Evolutionary conservation across 1,139 yeast genomes (phyloP).

Genomic region (Hyphopichia buzzinii): DNA sequence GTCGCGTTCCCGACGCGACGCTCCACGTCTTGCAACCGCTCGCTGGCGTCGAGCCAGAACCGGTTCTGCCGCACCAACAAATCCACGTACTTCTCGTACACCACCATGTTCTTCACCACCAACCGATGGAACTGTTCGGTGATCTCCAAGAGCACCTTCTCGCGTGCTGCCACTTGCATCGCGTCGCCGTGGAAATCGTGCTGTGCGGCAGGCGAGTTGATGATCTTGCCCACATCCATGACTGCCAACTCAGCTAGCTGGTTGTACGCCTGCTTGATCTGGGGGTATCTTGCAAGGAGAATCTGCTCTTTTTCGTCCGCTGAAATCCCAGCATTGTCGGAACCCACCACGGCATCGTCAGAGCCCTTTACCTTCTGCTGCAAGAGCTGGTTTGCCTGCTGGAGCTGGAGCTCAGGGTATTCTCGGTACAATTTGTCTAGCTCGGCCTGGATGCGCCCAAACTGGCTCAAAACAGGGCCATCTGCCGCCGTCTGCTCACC

Average conservation of each 20-base stretch:
- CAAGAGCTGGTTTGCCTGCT: constrained; percentile 7
- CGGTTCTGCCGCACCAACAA: constrained; percentile 21
- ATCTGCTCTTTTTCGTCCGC: constrained; percentile 18
- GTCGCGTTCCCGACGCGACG: constrained; percentile 10
- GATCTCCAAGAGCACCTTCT: constrained; percentile 14
- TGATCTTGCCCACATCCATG: constrained; percentile 19
- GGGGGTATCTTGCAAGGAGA: constrained; percentile 19
- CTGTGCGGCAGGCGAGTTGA: constrained; percentile 19
- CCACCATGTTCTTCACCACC: constrained; percentile 27
- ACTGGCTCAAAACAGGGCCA: constrained; percentile 9
- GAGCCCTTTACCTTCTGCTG: not conserved
- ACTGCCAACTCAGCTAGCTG: constrained; percentile 20
- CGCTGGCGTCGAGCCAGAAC: constrained; percentile 24
- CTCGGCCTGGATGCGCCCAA: constrained; percentile 14
- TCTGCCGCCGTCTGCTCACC: constrained; percentile 1
- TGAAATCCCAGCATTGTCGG: constrained; percentile 2
- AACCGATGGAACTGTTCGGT: constrained; percentile 19
- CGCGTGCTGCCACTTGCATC: constrained; percentile 8
- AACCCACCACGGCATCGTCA: constrained; percentile 1
- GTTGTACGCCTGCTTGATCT: constrained; percentile 18
- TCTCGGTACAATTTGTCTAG: constrained; percentile 16
- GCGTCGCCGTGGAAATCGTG: constrained; percentile 15
- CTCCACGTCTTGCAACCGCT: constrained; percentile 12
- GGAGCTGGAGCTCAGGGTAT: constrained; percentile 22
- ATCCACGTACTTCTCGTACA: constrained; percentile 26